Conservation (phyloP, 495 filamentous ascomycete species). For the Thermothielavioides terrestris region DNA sequence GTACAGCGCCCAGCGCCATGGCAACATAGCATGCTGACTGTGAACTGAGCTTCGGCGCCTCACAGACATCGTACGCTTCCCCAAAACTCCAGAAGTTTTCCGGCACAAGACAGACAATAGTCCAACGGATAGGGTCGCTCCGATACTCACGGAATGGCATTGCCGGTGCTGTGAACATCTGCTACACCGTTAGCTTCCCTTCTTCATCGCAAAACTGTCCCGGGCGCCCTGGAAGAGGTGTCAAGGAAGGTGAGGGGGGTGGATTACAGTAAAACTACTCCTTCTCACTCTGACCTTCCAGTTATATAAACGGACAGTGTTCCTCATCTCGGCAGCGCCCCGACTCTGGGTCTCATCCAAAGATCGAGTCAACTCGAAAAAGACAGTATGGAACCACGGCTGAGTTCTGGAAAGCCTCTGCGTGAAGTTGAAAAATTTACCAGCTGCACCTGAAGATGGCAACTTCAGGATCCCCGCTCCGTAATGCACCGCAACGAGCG, state of each 20-base stretch:
- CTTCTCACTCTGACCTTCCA: neutral
- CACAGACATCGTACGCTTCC: neutral
- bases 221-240: neutral
- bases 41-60: neutral
- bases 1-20: neutral
- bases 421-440: neutral
- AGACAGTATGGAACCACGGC: neutral
- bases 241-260: too few species aligned
- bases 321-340: neutral
- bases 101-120: neutral
- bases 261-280: neutral
- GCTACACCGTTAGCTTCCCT: too few species aligned
- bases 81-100: neutral
- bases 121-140: neutral
- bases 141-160: too few species aligned
- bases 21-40: neutral
- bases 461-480: too few species aligned
- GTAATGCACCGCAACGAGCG: too few species aligned
- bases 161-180: too few species aligned
- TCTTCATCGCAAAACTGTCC: too few species aligned
- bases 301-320: neutral
- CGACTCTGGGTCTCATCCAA: neutral
- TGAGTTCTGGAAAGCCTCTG: neutral
- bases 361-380: neutral
- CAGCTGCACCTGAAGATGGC: too few species aligned